These are phyloP conservation scores for Fusarium sp. DNA, from an alignment of 2,329 filamentous ascomycete genomes.

Conservation along the genomic window DNA sequence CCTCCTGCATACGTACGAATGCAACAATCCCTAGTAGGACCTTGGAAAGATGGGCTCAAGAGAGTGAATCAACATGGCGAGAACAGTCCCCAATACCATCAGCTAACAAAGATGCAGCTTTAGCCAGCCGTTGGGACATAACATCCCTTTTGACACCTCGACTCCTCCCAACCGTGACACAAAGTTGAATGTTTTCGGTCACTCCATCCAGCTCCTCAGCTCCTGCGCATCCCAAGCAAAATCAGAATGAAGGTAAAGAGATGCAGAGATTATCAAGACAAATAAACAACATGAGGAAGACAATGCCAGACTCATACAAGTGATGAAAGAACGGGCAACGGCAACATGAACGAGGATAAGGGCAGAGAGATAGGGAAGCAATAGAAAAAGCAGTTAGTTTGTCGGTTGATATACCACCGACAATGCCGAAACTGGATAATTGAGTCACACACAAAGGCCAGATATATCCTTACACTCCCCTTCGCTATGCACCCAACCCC, in stretches of 20 bases:
- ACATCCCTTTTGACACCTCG: conserved; percentile 48
- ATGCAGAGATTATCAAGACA: conserved; percentile 35
- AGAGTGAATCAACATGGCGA: conserved; percentile 17
- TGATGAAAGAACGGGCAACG: conserved; percentile 24
- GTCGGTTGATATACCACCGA: conserved; percentile 41
- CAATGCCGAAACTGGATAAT: conserved; percentile 51
- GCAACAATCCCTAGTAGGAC: conserved; percentile 12
- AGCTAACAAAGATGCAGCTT: conserved; percentile 45
- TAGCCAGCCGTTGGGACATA: conserved; percentile 42
- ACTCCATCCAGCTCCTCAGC: conserved; percentile 49
- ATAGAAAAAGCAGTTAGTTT: conserved; percentile 46
- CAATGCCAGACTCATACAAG: conserved; percentile 24
- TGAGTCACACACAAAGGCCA: conserved; percentile 56
- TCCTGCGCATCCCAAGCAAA: conserved; percentile 47
- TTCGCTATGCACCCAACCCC: conserved; percentile 60
- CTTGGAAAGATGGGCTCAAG: conserved; percentile 2
- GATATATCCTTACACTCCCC: conserved; percentile 59
- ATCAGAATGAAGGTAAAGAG: conserved; percentile 36
- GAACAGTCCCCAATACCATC: conserved; percentile 26
- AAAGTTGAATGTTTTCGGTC: conserved; percentile 29
- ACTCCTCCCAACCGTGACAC: conserved; percentile 48
- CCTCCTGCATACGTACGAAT: not conserved
- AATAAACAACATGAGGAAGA: conserved; percentile 29
- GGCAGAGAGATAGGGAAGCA: conserved; percentile 31
- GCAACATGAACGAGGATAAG: conserved; percentile 33